Evolutionary conservation across 306 rosid genomes (phyloP).

Genomic region (Vigna unguiculata): DNA sequence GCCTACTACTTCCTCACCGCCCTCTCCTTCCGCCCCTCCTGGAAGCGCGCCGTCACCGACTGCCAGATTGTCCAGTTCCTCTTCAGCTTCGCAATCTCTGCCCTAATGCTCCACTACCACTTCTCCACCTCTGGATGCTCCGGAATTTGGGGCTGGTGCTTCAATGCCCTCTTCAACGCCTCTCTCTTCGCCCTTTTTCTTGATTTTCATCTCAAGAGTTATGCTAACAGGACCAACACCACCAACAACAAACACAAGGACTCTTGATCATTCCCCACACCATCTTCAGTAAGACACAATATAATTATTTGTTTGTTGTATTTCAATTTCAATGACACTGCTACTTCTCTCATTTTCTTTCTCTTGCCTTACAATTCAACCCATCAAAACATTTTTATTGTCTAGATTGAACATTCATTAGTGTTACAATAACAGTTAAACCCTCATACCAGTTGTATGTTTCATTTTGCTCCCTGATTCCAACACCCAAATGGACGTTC

Average conservation of each 20-base stretch:
- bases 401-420: no score
- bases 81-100: constrained; percentile 75
- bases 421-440: no score
- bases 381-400: no score
- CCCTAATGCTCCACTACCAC: constrained; percentile 64
- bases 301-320: no score
- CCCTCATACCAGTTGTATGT: no score
- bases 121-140: constrained; percentile 71
- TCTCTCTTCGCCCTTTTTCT: constrained; percentile 76
- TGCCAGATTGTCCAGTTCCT: constrained; percentile 83
- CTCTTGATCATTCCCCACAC: neutral
- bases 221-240: constrained; percentile 30
- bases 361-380: neutral
- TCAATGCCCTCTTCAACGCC: constrained; percentile 75
- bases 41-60: constrained; percentile 84
- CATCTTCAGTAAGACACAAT: neutral
- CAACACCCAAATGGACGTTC: no score
- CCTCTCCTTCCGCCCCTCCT: constrained; percentile 65
- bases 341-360: neutral
- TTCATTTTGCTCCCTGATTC: no score
- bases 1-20: constrained; percentile 70
- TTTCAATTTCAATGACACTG: neutral
- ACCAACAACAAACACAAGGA: neutral
- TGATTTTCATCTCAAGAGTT: constrained; percentile 76
- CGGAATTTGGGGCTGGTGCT: constrained; percentile 82